Evolutionary conservation across 129 eudicot genomes (phyloP).

Genomic region (Smallanthus sonchifolius): DNA sequence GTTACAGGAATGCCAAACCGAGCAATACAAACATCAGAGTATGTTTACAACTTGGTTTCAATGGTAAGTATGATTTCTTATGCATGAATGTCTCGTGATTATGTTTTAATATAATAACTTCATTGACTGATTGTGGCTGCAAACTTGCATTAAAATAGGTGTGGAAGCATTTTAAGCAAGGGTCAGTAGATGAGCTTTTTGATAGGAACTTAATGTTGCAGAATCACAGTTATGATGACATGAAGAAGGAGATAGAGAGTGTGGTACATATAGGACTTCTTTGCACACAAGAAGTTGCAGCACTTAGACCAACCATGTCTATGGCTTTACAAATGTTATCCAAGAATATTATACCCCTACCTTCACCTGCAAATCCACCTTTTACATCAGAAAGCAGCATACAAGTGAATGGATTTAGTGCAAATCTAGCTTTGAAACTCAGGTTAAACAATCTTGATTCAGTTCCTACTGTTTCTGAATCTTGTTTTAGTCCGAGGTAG

Average conservation of each 20-base stretch:
- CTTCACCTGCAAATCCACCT: slow-evolving; percentile 64
- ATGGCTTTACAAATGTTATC: slow-evolving; percentile 60
- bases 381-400: slow-evolving; percentile 45
- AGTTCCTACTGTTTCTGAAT: slow-evolving; percentile 42
- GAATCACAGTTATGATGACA: slow-evolving; percentile 9
- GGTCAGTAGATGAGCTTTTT: slow-evolving; percentile 44
- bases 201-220: slow-evolving; percentile 55
- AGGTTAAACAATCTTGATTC: slow-evolving; percentile 33
- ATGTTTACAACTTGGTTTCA: slow-evolving; percentile 46
- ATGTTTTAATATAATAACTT: neutral
- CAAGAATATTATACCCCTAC: slow-evolving; percentile 44
- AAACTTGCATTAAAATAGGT: slow-evolving; percentile 31
- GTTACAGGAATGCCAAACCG: slow-evolving; percentile 63
- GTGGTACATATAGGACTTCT: slow-evolving; percentile 77
- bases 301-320: slow-evolving; percentile 76
- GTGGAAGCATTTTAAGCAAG: slow-evolving; percentile 69
- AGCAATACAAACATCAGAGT: slow-evolving; percentile 40
- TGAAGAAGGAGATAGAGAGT: slow-evolving; percentile 37
- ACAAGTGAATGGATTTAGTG: slow-evolving; percentile 34
- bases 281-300: slow-evolving; percentile 67
- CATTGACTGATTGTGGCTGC: neutral
- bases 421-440: slow-evolving; percentile 14
- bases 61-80: slow-evolving; percentile 34
- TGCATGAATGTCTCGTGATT: too few species aligned
- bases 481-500: slow-evolving; percentile 58